Evolutionary conservation across 306 rosid species (phyloP).

Genomic region (Citrullus mucosospermus): DNA sequence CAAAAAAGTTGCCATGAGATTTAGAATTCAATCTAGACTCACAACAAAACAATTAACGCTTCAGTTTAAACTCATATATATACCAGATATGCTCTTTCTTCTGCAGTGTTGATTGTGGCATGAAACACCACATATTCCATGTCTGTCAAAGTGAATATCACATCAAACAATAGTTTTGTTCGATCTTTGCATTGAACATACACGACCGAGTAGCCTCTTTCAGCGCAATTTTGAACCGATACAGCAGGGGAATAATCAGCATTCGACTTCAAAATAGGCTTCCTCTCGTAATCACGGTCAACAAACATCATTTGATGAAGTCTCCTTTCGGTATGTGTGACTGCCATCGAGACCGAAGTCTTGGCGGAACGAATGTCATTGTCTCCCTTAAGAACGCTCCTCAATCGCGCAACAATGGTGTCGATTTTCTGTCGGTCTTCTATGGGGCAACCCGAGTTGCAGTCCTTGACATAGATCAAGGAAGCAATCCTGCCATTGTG

Average conservation of each 20-base stretch:
- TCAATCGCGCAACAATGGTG: constrained; percentile 52
- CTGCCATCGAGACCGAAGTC: constrained; percentile 57
- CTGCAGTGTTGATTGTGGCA: constrained; percentile 55
- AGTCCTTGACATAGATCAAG: constrained; percentile 51
- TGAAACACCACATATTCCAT: constrained; percentile 91
- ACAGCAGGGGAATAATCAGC: constrained; percentile 34
- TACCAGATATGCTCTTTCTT: constrained; percentile 58
- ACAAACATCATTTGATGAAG: constrained; percentile 93
- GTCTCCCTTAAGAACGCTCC: constrained; percentile 79
- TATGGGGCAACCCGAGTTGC: constrained; percentile 50
- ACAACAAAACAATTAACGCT: neutral
- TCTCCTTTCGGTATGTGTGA: constrained; percentile 70
- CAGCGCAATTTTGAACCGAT: constrained; percentile 73
- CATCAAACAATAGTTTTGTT: constrained; percentile 62
- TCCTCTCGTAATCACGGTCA: constrained; percentile 73
- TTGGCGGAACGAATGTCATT: constrained; percentile 74
- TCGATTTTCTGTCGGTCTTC: constrained; percentile 62
- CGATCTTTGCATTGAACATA: constrained; percentile 84
- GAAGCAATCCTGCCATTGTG: constrained; percentile 94
- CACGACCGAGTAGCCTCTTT: constrained; percentile 75
- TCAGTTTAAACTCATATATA: neutral
- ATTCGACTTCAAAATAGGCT: constrained; percentile 39
- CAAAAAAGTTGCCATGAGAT: neutral
- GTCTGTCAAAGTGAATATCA: constrained; percentile 81
- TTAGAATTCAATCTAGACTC: constrained; percentile 1